Conservation (phyloP, 768 basidiomycete genomes). For the Antrodiella citrinella region DNA sequence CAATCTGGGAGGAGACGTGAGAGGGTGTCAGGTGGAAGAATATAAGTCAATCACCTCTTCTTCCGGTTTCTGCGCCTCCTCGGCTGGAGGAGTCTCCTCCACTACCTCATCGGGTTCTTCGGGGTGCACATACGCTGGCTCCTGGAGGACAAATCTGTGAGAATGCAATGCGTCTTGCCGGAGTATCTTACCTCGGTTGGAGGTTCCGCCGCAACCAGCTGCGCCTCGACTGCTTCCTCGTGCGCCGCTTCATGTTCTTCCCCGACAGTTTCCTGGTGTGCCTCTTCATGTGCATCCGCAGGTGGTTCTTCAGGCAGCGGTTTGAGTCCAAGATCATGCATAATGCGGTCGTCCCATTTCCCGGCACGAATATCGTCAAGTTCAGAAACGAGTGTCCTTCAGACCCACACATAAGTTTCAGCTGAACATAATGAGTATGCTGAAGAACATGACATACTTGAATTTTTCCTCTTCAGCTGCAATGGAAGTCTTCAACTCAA, state of each 20-base stretch:
- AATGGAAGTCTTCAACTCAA: conserved; percentile 68
- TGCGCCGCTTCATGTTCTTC: not conserved
- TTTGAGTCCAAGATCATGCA: conserved; percentile 21
- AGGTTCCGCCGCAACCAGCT: not conserved
- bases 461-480: conserved; percentile 68
- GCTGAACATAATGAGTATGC: not conserved
- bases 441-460: conserved; percentile 62
- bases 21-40: too few species aligned
- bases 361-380: conserved; percentile 72
- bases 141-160: too few species aligned
- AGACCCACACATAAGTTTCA: not conserved
- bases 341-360: conserved; percentile 49
- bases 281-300: not conserved
- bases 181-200: not conserved
- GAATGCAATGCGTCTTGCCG: too few species aligned
- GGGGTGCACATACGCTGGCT: not conserved
- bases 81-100: not conserved
- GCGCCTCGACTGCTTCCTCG: not conserved
- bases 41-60: not conserved
- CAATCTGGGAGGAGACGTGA: too few species aligned
- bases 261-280: not conserved
- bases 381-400: conserved; percentile 59
- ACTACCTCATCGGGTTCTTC: not conserved
- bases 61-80: not conserved
- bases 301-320: not conserved